Evolutionary conservation across 129 eudicot genomes (phyloP).

Genomic region (Flaveria robusta): DNA sequence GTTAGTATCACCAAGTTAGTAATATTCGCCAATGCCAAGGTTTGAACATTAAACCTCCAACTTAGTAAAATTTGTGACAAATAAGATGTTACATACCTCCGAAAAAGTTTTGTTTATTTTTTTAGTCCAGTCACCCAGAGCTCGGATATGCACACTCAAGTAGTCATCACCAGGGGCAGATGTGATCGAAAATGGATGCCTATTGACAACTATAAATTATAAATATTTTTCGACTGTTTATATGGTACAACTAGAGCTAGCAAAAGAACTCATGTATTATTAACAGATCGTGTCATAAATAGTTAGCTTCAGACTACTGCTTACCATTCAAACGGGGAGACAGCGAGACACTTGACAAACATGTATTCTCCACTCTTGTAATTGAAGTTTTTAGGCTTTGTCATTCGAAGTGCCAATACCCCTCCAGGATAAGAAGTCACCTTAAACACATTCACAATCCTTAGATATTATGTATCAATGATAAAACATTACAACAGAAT

Average conservation of each 20-base stretch:
- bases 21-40: too few species aligned
- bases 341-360: conserved; percentile 82
- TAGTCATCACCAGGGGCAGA: conserved; percentile 81
- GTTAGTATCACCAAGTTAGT: too few species aligned
- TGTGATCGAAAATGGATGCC: conserved; percentile 95
- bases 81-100: conserved; percentile 38
- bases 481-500: not conserved
- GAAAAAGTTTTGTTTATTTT: conserved; percentile 54
- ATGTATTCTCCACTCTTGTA: conserved; percentile 91
- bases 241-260: too few species aligned
- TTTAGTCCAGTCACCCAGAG: conserved; percentile 80
- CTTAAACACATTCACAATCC: conserved; percentile 31
- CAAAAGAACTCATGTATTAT: too few species aligned
- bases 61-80: too few species aligned
- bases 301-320: not conserved
- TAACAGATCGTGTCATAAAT: too few species aligned
- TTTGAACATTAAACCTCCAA: too few species aligned
- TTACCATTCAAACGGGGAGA: conserved; percentile 92
- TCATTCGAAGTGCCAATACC: conserved; percentile 79
- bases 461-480: not conserved
- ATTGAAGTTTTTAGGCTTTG: conserved; percentile 75
- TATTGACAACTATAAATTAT: conserved; percentile 21
- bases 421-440: conserved; percentile 86
- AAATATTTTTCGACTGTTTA: too few species aligned
- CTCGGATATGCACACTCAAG: conserved; percentile 73